Conservation (phyloP, 1,139 yeast species). For the Lodderomyces orthopsilosis region DNA sequence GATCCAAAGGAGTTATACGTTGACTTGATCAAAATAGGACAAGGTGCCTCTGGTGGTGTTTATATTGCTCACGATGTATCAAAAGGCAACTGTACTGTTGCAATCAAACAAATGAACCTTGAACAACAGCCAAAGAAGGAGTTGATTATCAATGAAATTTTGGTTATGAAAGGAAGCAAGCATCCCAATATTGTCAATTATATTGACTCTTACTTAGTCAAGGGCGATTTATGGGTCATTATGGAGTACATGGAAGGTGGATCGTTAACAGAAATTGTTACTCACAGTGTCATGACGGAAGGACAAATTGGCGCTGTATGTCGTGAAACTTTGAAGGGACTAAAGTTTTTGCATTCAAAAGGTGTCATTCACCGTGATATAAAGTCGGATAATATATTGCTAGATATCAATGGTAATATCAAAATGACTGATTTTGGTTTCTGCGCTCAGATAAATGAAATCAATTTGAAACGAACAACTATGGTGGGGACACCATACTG, state of each 20-base stretch:
- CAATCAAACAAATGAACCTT: conserved; percentile 92
- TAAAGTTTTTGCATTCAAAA: conserved; percentile 83
- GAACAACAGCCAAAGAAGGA: conserved; percentile 95
- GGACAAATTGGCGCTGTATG: conserved; percentile 98
- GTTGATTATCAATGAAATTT: conserved; percentile 85
- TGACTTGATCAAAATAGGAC: conserved; percentile 82
- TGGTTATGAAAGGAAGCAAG: conserved; percentile 89
- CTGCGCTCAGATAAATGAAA: conserved; percentile 93
- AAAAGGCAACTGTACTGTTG: conserved; percentile 65
- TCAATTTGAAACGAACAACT: conserved; percentile 83
- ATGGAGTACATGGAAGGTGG: conserved; percentile 99
- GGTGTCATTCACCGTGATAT: conserved; percentile 97
- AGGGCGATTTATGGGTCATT: conserved; percentile 86
- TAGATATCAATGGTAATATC: conserved; percentile 81
- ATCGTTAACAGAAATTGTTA: conserved; percentile 89
- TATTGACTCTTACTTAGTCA: conserved; percentile 75
- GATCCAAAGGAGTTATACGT: conserved; percentile 78
- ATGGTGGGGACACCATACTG: conserved; percentile 99
- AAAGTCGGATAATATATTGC: conserved; percentile 86
- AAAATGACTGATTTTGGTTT: conserved; percentile 89
- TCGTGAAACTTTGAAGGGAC: conserved; percentile 82
- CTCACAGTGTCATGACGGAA: conserved; percentile 93
- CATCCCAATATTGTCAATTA: conserved; percentile 92
- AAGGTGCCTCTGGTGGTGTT: conserved; percentile 98
- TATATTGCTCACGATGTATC: conserved; percentile 75